Evolutionary conservation across 2,329 filamentous ascomycete species (phyloP), one percentile per base, ranked within the genome.

Genomic region (Microsporum audouinii): DNA sequence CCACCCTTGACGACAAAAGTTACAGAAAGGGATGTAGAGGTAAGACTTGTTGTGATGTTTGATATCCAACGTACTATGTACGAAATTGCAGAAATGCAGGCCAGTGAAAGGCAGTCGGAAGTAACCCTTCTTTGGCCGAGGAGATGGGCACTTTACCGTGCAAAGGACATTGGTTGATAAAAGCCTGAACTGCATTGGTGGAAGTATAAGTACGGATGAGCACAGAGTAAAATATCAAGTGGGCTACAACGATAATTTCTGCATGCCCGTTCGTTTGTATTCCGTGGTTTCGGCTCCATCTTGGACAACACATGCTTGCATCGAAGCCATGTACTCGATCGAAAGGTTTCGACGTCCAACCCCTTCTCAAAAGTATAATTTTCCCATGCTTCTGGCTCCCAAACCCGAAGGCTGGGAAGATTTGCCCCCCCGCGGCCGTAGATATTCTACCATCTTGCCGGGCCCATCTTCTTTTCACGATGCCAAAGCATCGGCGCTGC

Each of bases 401-500:
- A 23, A 8, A 33, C 31, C 49, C 27, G 27, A 53, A n/a, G 29
- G 31, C 27, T 53, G 27, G 49, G 49, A 27, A 53, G 49, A 47
- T 29, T 47, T 23, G n/a, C 49, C 49, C 49, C 49, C 49, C 27
- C 49, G 27, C 49, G 29, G 49, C 49, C 49, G 49, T 53, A 33
- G 49, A 53, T 53, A 53, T 53, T 53, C 49, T 53, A 53, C 49
- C 49, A 27, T 31, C 29, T 53, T n/a, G 49, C 27, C 27, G 49
- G 49, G 49, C 49, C 49, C 49, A 14, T n/a, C 8, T 31, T 31
- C 49, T 31, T 53, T n/a, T 8, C 12, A 12, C n/a, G 29, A 33
- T 14, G 27, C 49, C 12, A 34, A 7, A 53, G 49, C 39, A 34
- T 27, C 10, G 49, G 17, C 8, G 7, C 17, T 5, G 49, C 31